Percentiles rank a stretch among this genome's conserved stretches.
Conservation (phyloP, 2,329 filamentous ascomycete species). For the Sporothrix globosa region DNA sequence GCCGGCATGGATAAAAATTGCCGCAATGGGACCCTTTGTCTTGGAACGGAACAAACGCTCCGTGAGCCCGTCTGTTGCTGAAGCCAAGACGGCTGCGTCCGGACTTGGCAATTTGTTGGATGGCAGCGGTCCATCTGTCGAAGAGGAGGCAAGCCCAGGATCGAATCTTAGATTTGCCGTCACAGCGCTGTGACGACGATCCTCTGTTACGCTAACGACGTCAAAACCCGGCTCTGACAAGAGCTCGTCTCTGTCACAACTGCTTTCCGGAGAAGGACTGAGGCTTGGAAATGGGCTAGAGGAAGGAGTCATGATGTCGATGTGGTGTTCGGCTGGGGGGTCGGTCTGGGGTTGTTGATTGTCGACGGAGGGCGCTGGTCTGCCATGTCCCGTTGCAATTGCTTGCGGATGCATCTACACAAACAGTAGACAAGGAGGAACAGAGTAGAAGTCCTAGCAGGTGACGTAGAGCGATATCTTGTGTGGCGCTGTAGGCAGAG, state of each 20-base stretch:
- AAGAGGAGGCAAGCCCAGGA: neutral
- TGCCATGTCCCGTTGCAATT: constrained; percentile 19
- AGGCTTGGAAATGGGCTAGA: constrained; percentile 35
- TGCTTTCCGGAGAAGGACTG: constrained; percentile 28
- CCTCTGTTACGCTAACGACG: neutral
- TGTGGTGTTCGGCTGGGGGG: neutral
- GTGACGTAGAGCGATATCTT: neutral
- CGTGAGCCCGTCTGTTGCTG: constrained; percentile 35
- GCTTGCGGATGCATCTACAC: neutral
- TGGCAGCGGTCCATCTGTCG: neutral
- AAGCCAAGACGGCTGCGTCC: constrained; percentile 4
- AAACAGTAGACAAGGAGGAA: too few relatives aligned
- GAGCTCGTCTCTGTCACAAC: neutral
- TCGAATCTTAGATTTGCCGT: neutral
- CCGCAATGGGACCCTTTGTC: constrained; percentile 45
- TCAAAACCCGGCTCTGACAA: neutral
- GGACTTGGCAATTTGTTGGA: neutral
- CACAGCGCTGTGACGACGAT: neutral
- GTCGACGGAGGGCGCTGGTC: neutral
- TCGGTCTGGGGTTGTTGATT: constrained; percentile 6
- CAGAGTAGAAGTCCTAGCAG: neutral
- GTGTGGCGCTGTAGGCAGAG: neutral
- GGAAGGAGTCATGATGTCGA: neutral
- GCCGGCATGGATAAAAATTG: constrained; percentile 94
- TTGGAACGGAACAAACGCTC: constrained; percentile 40